phyloP scores from a whole-genome alignment of 2,329 filamentous ascomycete species.

The Microdochium trichocladiopsis region DNA sequence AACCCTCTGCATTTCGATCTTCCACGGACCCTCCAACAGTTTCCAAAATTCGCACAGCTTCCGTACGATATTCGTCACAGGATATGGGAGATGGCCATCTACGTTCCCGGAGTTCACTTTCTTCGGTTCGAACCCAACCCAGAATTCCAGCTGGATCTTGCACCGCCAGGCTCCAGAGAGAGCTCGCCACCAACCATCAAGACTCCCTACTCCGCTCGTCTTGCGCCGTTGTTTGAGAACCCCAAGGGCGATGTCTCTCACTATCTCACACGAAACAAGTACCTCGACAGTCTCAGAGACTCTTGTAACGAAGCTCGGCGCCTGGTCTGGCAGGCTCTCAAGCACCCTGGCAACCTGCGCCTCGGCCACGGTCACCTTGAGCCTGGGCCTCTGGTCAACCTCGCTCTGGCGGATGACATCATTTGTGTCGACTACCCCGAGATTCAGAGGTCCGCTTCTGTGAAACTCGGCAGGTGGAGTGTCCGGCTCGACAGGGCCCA shows the following conservation, averaged over 20 bases:
- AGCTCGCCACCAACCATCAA: not conserved
- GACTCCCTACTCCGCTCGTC: conserved; percentile 6
- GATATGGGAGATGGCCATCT: conserved; percentile 18
- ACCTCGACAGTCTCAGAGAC: conserved; percentile 11
- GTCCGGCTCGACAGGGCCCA: conserved; percentile 14
- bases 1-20: conserved; percentile 11
- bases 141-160: not conserved
- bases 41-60: conserved; percentile 13
- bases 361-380: conserved; percentile 6
- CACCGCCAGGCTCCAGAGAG: too few species aligned
- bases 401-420: conserved; percentile 16
- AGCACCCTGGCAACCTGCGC: conserved; percentile 13
- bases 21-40: conserved; percentile 12
- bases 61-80: conserved; percentile 19
- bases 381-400: conserved; percentile 11
- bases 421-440: conserved; percentile 22
- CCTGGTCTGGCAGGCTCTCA: conserved; percentile 9
- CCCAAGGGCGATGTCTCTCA: conserved; percentile 17
- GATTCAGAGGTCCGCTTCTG: conserved; percentile 5
- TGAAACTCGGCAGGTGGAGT: conserved; percentile 13
- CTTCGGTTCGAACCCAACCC: conserved; percentile 13
- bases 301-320: conserved; percentile 14
- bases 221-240: conserved; percentile 13
- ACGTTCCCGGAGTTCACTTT: conserved; percentile 21
- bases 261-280: conserved; percentile 15